Percentiles rank a stretch among this genome's conserved stretches.
phyloP scores from a whole-genome alignment of 208 protist genomes.

The Trypanosoma vivax region DNA sequence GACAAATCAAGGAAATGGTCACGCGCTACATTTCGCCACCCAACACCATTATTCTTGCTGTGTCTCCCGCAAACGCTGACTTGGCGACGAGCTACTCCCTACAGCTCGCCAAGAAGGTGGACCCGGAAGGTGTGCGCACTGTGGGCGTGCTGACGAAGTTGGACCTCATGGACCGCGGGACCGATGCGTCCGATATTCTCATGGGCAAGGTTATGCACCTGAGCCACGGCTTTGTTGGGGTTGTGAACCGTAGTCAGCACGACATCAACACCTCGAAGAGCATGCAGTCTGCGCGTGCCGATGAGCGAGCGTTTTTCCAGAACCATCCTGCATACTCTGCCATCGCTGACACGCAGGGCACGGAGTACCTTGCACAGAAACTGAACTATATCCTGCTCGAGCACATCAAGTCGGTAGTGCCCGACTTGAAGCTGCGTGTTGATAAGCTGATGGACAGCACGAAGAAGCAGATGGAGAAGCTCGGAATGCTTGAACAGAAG shows the following conservation, averaged over 20 bases:
- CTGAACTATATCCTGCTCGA: slow-evolving; percentile 92
- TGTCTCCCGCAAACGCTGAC: slow-evolving; percentile 98
- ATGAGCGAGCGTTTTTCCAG: slow-evolving; percentile 92
- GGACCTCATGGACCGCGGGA: slow-evolving; percentile 98
- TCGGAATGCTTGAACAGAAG: slow-evolving; percentile 82
- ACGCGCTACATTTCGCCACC: slow-evolving; percentile 92
- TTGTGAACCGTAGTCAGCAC: slow-evolving; percentile 97
- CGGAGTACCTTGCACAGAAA: slow-evolving; percentile 86
- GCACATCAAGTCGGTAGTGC: slow-evolving; percentile 94
- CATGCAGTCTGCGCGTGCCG: slow-evolving; percentile 81
- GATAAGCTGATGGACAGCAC: slow-evolving; percentile 81
- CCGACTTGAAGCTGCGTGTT: slow-evolving; percentile 90
- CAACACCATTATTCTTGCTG: slow-evolving; percentile 98
- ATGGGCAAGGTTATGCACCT: slow-evolving; percentile 90
- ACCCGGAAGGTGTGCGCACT: slow-evolving; percentile 96
- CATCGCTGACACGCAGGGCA: slow-evolving; percentile 84
- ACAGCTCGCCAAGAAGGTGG: slow-evolving; percentile 94
- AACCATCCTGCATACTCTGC: slow-evolving; percentile 88
- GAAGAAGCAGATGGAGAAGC: slow-evolving; percentile 84
- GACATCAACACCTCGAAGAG: slow-evolving; percentile 93
- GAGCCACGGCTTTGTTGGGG: slow-evolving; percentile 96
- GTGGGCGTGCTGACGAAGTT: slow-evolving; percentile 99
- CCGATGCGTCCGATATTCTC: slow-evolving; percentile 96
- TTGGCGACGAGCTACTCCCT: slow-evolving; percentile 98
- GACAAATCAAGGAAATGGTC: slow-evolving; percentile 96